These are phyloP conservation scores for Clavispora vitiphila DNA, from an alignment of 805 yeast genomes.

Conservation along the genomic window DNA sequence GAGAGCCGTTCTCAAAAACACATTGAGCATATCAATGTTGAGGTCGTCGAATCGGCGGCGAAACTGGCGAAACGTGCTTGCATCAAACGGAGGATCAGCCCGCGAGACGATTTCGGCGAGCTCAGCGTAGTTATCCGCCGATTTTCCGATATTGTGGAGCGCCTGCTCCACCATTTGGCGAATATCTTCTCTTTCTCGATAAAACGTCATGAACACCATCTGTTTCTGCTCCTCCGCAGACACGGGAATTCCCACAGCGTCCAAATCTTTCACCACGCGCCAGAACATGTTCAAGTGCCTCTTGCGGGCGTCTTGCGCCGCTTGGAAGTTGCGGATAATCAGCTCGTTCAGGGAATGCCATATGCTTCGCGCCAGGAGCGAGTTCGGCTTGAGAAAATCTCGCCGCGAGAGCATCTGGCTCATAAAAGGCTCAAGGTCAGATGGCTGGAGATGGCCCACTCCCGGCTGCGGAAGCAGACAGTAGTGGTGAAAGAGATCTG, in stretches of 20 bases:
- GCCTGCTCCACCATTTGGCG: slow-evolving; percentile 8
- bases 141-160: slow-evolving; percentile 1
- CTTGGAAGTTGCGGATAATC: slow-evolving; percentile 12
- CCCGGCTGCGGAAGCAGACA: slow-evolving; percentile 23
- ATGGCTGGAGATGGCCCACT: slow-evolving; percentile 19
- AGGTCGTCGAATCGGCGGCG: slow-evolving; percentile 9
- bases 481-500: slow-evolving; percentile 21
- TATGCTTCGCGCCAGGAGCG: slow-evolving; percentile 10
- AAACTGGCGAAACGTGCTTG: slow-evolving; percentile 17
- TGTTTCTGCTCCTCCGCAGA: slow-evolving; percentile 26
- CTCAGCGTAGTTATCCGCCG: background rate
- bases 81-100: slow-evolving; percentile 15
- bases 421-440: slow-evolving; percentile 26
- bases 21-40: slow-evolving; percentile 19
- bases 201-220: slow-evolving; percentile 27
- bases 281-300: slow-evolving; percentile 18
- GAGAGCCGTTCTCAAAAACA: slow-evolving; percentile 24
- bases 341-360: slow-evolving; percentile 2
- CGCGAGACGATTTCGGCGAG: background rate
- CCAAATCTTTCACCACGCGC: slow-evolving; percentile 25
- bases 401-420: slow-evolving; percentile 18
- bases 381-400: slow-evolving; percentile 24
- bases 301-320: slow-evolving; percentile 17
- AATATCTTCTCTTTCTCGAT: slow-evolving; percentile 24
- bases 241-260: slow-evolving; percentile 21